Percentiles rank a stretch among this genome's conserved stretches.
These are phyloP conservation scores for Laburnicola sp. DNA, from an alignment of 2,329 filamentous ascomycete species.

Conservation along the genomic window DNA sequence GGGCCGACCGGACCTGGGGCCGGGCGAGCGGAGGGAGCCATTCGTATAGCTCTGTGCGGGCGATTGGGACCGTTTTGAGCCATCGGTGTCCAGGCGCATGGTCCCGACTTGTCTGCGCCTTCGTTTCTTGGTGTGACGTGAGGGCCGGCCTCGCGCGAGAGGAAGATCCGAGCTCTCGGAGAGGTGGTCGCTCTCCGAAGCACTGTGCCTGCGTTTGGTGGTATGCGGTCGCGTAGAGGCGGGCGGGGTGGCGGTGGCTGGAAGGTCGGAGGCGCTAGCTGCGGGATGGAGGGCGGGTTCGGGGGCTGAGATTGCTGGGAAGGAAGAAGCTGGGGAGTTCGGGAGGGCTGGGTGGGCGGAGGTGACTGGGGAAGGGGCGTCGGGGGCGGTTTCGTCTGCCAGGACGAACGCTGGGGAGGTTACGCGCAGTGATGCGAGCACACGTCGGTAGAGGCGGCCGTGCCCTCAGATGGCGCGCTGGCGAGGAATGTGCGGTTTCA, in stretches of 20 bases:
- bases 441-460: conserved; percentile 24
- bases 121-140: conserved; percentile 48
- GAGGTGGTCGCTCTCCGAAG: conserved; percentile 34
- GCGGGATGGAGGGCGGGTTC: conserved; percentile 24
- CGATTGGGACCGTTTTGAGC: conserved; percentile 44
- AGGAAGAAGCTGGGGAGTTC: conserved; percentile 55
- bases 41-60: conserved; percentile 45
- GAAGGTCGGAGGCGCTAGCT: conserved; percentile 18
- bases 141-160: conserved; percentile 33
- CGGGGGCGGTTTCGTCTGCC: conserved; percentile 68
- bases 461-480: conserved; percentile 23
- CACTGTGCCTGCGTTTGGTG: conserved; percentile 38
- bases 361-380: conserved; percentile 63
- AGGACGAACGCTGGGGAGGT: conserved; percentile 60
- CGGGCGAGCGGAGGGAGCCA: conserved; percentile 44
- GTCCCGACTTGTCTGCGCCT: conserved; percentile 47
- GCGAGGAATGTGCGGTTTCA: conserved; percentile 20
- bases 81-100: conserved; percentile 50
- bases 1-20: conserved; percentile 37
- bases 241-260: conserved; percentile 17
- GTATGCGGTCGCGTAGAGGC: conserved; percentile 6
- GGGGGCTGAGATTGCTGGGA: conserved; percentile 42
- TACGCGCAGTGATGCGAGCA: conserved; percentile 40
- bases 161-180: conserved; percentile 24
- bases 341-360: conserved; percentile 68